Evolutionary conservation across 176 grass and related monocot species (phyloP).

Genomic region (Oryza coarctata): DNA sequence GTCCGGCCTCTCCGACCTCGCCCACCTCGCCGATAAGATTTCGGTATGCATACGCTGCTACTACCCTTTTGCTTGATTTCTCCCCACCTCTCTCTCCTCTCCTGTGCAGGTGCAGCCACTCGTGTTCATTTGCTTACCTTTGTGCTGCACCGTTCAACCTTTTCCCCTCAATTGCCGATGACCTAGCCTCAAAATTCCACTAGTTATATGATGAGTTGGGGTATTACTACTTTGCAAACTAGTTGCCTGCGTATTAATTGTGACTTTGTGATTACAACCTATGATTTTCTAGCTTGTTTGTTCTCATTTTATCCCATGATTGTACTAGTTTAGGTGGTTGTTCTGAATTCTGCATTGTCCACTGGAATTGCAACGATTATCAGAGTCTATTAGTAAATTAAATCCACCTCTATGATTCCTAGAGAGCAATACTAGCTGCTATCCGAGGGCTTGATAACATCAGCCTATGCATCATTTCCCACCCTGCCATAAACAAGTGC

Average conservation of each 20-base stretch:
- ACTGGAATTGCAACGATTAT: neutral
- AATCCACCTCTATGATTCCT: neutral
- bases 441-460: neutral
- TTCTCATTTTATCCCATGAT: neutral
- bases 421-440: neutral
- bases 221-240: neutral
- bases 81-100: neutral
- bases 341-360: neutral
- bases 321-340: neutral
- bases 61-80: neutral
- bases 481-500: neutral
- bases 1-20: conserved; percentile 67
- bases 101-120: too few species aligned
- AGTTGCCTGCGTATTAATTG: neutral
- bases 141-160: neutral
- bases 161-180: too few species aligned
- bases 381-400: neutral
- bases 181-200: neutral
- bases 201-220: neutral
- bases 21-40: conserved; percentile 71
- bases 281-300: neutral
- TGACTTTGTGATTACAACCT: neutral
- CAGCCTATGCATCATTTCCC: neutral
- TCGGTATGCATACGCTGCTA: conserved; percentile 30
- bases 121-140: neutral